Evolutionary conservation across 306 rosid species (phyloP).

Genomic region (Glycine latifolia): DNA sequence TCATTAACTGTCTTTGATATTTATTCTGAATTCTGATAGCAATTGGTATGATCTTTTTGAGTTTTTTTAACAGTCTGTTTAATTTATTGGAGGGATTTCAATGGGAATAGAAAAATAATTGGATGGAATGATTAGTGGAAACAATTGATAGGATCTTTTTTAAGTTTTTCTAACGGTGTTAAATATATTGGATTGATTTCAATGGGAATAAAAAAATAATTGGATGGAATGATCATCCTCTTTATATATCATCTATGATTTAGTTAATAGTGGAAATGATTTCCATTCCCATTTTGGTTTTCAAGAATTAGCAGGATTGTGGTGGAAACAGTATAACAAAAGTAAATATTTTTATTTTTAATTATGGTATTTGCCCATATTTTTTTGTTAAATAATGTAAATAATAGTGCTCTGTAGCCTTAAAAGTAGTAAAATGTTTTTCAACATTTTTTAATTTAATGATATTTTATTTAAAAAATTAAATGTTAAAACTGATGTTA

Average conservation of each 20-base stretch:
- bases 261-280: slow-evolving; percentile 29
- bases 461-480: not conserved
- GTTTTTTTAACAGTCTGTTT: slow-evolving; percentile 5
- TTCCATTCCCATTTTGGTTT: not conserved
- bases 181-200: slow-evolving; percentile 8
- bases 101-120: slow-evolving; percentile 19
- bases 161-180: too few species aligned
- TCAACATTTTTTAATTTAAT: not conserved
- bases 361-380: not conserved
- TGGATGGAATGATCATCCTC: slow-evolving; percentile 23
- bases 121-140: slow-evolving; percentile 12
- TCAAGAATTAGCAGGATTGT: slow-evolving; percentile 23
- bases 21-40: slow-evolving; percentile 28
- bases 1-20: slow-evolving; percentile 32
- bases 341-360: slow-evolving; percentile 10
- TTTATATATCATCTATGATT: slow-evolving; percentile 18
- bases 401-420: not conserved
- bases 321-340: not conserved
- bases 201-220: slow-evolving; percentile 21
- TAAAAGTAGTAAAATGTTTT: not conserved
- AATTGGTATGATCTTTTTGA: slow-evolving; percentile 13
- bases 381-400: not conserved
- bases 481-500: not conserved
- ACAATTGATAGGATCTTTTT: too few species aligned
- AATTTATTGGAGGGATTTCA: slow-evolving; percentile 14